A percentile compares a stretch with the other conserved stretches of the same genome.
Conservation (phyloP, 1,284 basidiomycete genomes). For the Lentinula novae-zelandiae region DNA sequence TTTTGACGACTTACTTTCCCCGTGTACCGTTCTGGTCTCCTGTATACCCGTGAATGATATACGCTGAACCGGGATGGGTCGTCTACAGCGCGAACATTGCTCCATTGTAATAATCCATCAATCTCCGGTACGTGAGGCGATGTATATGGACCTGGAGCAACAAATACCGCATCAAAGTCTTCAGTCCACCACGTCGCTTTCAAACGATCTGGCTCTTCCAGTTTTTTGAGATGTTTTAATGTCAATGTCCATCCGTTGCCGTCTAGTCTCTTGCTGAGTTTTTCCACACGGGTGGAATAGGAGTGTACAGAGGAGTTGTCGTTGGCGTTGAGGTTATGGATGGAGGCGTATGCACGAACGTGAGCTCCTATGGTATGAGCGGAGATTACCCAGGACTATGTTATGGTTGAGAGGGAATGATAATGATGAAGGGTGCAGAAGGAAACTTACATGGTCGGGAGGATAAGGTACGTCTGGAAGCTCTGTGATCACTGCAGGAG, state of each 20-base stretch:
- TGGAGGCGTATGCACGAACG: conserved; percentile 23
- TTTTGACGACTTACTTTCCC: conserved; percentile 15
- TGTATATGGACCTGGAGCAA: conserved; percentile 21
- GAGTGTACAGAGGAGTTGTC: conserved; percentile 20
- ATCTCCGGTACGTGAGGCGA: conserved; percentile 21
- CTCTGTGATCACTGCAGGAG: conserved; percentile 21
- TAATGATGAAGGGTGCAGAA: background rate
- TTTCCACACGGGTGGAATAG: conserved; percentile 25
- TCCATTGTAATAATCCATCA: conserved; percentile 20
- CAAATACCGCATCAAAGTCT: conserved; percentile 20
- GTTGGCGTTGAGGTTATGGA: conserved; percentile 21
- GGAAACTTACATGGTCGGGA: conserved; percentile 16
- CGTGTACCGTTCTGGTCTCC: conserved; percentile 19
- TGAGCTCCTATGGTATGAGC: conserved; percentile 19
- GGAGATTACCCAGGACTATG: conserved; percentile 18
- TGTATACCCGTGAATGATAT: conserved; percentile 21
- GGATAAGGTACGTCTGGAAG: conserved; percentile 21
- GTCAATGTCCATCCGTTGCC: conserved; percentile 21
- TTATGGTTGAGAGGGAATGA: background rate
- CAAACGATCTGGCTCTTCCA: conserved; percentile 15
- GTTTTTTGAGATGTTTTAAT: conserved; percentile 19
- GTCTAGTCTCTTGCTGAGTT: conserved; percentile 17
- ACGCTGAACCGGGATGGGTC: conserved; percentile 13
- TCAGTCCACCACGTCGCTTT: conserved; percentile 22
- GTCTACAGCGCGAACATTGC: conserved; percentile 9